Percentiles rank a stretch among this genome's conserved stretches.
phyloP scores from a whole-genome alignment of 768 basidiomycete species.

The Lyophyllum decastes region DNA sequence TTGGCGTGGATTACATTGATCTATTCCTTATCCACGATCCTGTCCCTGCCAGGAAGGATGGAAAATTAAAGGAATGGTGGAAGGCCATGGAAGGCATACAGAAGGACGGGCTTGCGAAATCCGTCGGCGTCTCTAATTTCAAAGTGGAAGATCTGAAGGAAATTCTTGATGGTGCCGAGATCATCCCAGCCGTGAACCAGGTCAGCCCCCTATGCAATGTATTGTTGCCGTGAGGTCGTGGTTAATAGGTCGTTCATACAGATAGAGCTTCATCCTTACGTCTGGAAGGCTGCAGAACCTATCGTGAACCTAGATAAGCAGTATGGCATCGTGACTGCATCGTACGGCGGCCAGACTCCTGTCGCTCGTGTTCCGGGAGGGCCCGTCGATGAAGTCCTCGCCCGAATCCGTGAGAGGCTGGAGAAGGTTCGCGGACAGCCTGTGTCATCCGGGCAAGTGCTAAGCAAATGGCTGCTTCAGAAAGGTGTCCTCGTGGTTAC shows the following conservation, averaged over 20 bases:
- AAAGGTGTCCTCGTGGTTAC: constrained; percentile 70
- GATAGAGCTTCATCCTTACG: constrained; percentile 74
- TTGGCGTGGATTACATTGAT: constrained; percentile 58
- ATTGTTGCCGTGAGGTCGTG: not conserved
- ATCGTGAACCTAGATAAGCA: constrained; percentile 54
- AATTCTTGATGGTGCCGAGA: constrained; percentile 48
- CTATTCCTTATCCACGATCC: constrained; percentile 64
- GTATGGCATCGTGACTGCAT: constrained; percentile 64
- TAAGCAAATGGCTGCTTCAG: constrained; percentile 66
- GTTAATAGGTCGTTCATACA: constrained; percentile 22
- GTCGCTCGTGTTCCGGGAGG: constrained; percentile 47
- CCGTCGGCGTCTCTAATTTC: constrained; percentile 77
- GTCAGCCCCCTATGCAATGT: constrained; percentile 27
- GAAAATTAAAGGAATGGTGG: constrained; percentile 56
- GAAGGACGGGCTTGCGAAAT: constrained; percentile 44
- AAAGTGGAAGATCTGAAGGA: constrained; percentile 51
- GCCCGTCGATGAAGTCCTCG: constrained; percentile 59
- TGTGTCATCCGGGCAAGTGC: constrained; percentile 60
- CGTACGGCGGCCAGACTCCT: constrained; percentile 61
- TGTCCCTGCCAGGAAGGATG: constrained; percentile 31
- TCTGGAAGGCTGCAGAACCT: constrained; percentile 59
- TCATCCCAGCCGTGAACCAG: constrained; percentile 73
- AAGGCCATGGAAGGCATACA: constrained; percentile 60
- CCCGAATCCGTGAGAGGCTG: constrained; percentile 50
- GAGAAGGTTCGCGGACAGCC: constrained; percentile 40